Evolutionary conservation across 1,284 basidiomycete species (phyloP).

Genomic region (Trametes polyzona): DNA sequence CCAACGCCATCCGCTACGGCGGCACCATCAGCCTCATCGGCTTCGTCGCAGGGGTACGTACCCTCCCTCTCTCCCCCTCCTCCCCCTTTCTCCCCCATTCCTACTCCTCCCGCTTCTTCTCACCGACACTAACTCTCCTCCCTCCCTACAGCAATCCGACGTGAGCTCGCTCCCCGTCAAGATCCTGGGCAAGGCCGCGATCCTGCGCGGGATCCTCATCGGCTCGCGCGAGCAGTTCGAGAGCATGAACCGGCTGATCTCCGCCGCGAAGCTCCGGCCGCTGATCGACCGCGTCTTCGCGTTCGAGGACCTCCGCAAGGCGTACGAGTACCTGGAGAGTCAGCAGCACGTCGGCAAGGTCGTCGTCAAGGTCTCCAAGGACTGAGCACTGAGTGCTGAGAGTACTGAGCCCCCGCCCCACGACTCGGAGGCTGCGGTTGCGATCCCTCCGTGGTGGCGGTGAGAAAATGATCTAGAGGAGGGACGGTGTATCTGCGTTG

Average conservation of each 20-base stretch:
- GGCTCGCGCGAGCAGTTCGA: slow-evolving; percentile 43
- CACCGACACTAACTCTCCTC: not conserved
- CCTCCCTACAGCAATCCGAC: slow-evolving; percentile 13
- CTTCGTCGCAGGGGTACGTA: slow-evolving; percentile 37
- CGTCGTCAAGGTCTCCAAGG: slow-evolving; percentile 34
- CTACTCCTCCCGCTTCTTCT: too few relatives aligned
- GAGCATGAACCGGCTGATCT: slow-evolving; percentile 41
- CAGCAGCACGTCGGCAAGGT: slow-evolving; percentile 44
- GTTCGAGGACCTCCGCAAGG: slow-evolving; percentile 42
- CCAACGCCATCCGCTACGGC: slow-evolving; percentile 39
- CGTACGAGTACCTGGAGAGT: slow-evolving; percentile 41
- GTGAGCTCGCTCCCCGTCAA: slow-evolving; percentile 15
- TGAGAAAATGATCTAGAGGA: too few relatives aligned
- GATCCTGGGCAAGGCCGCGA: slow-evolving; percentile 19
- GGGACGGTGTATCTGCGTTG: too few relatives aligned
- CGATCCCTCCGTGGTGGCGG: too few relatives aligned
- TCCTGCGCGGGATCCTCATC: slow-evolving; percentile 39
- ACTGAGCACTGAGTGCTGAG: too few relatives aligned
- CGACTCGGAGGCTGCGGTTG: too few relatives aligned
- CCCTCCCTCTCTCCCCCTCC: not conserved
- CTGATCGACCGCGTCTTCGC: slow-evolving; percentile 45
- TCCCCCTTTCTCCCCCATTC: too few relatives aligned
- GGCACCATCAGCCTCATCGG: slow-evolving; percentile 47
- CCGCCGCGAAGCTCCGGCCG: slow-evolving; percentile 37
- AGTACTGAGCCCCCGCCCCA: too few relatives aligned